phyloP scores from a whole-genome alignment of 495 filamentous ascomycete genomes.

The Trichoderma orchidacearum region DNA sequence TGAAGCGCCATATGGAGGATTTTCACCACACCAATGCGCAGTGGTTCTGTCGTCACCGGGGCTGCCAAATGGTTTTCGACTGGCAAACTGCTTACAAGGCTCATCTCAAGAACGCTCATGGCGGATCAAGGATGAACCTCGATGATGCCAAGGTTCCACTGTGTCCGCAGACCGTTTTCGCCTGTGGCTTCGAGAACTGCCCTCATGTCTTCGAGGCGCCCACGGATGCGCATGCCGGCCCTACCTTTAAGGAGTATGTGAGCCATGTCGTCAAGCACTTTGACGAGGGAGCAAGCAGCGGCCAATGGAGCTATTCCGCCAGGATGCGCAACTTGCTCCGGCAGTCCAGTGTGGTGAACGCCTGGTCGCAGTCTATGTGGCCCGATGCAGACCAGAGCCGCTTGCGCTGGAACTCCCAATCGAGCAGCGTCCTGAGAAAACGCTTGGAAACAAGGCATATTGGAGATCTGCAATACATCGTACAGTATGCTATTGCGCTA shows the following conservation, averaged over 20 bases:
- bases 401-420: slow-evolving; percentile 11
- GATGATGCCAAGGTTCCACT: slow-evolving; percentile 5
- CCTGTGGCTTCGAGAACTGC: slow-evolving; percentile 14
- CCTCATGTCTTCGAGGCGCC: slow-evolving; percentile 11
- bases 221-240: slow-evolving; percentile 4
- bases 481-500: slow-evolving; percentile 4
- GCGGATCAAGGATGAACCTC: slow-evolving; percentile 4
- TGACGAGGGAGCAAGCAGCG: slow-evolving; percentile 7
- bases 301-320: slow-evolving; percentile 11
- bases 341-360: slow-evolving; percentile 3
- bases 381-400: slow-evolving; percentile 5
- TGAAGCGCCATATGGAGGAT: slow-evolving; percentile 13
- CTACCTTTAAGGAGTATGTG: slow-evolving; percentile 10
- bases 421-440: slow-evolving; percentile 10
- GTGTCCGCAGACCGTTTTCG: slow-evolving; percentile 13
- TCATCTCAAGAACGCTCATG: slow-evolving; percentile 11
- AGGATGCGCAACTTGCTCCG: slow-evolving; percentile 14
- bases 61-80: slow-evolving; percentile 11
- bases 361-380: slow-evolving; percentile 8
- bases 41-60: slow-evolving; percentile 10
- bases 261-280: slow-evolving; percentile 13
- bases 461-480: slow-evolving; percentile 7
- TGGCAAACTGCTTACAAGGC: slow-evolving; percentile 11
- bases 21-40: slow-evolving; percentile 12
- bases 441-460: slow-evolving; percentile 12